Base-by-base conservation (phyloP, 495 filamentous ascomycete species). In the Glutinoglossum americanum region DNA sequence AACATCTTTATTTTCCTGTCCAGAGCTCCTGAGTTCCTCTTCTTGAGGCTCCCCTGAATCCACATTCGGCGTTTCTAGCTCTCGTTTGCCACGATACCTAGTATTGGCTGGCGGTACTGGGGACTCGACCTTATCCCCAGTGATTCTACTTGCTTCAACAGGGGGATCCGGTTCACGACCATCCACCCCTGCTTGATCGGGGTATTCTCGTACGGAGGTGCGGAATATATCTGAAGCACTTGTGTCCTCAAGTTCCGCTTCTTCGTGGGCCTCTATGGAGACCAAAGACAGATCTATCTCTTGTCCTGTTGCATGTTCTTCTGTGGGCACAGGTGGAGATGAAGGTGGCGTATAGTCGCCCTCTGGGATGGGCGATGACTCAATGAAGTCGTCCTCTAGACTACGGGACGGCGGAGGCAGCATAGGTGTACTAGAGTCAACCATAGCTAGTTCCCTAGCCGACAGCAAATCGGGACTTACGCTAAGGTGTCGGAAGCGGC, bases 331-430 rank as follows among this genome's bases (percentile, higher is more conserved):
- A 6, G 54, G 54, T 30, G 54, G 54, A 17, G 54, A 41, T 56
- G 54, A 56, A 21, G 54, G 54, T 27, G 54, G 54, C 6, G 33
- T 27, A 56, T 39, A 56, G 28, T 56, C 30, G 6, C 17, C 33
- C 19, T 17, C 32, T 11, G 87, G 86, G 0, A 87, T 93, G 1
- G 88, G 88, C 9, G 88, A 92, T n/a, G 85, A 93, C 2, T 78
- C 79, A 45, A 90, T 72, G 62, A 79, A 86, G 17, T 79, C 76
- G 56, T 66, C 84, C 77, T 64, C 80, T 62, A 62, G 70, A 63
- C 54, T 73, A 63, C 28, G 64, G 57, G 48, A 68, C 55, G n/a
- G 63, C 13, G 67, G 62, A n/a, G 68, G 67, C 8, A 78, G 65
- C 17, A 68, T 74, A 17, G 77, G 77, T 15, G 77, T 79, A 44